Evolutionary conservation across 2,329 filamentous ascomycete species (phyloP).

Genomic region (Penicillium concentricum): DNA sequence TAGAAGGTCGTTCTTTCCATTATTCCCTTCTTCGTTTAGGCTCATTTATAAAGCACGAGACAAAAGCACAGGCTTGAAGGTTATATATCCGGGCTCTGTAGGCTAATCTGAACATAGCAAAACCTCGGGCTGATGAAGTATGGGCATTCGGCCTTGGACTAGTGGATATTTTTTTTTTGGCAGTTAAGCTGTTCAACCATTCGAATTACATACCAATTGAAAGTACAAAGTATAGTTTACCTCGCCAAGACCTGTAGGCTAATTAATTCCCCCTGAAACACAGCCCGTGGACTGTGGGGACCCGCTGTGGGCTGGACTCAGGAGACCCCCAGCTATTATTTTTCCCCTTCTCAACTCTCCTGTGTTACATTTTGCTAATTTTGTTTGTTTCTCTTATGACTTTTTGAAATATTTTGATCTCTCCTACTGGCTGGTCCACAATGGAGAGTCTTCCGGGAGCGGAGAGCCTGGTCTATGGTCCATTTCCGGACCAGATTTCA

Average conservation of each 20-base stretch:
- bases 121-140: too few relatives aligned
- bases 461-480: conserved; percentile 26
- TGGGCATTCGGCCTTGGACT: not conserved
- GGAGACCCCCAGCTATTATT: conserved; percentile 8
- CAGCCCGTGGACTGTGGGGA: conserved; percentile 6
- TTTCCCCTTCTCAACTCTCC: not conserved
- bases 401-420: conserved; percentile 7
- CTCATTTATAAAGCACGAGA: not conserved
- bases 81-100: not conserved
- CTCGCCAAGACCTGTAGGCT: conserved; percentile 6
- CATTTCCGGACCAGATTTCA: conserved; percentile 29
- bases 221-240: too few relatives aligned
- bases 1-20: not conserved
- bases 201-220: too few relatives aligned
- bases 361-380: not conserved
- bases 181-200: too few relatives aligned
- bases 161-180: too few relatives aligned
- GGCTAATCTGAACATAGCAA: not conserved
- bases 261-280: conserved; percentile 11
- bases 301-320: conserved; percentile 14
- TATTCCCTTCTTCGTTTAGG: too few relatives aligned
- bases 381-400: not conserved
- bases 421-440: conserved; percentile 29
- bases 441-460: conserved; percentile 36
- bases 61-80: not conserved